phyloP scores from a whole-genome alignment of 306 rosid genomes.

The Echinosophora koreensis region DNA sequence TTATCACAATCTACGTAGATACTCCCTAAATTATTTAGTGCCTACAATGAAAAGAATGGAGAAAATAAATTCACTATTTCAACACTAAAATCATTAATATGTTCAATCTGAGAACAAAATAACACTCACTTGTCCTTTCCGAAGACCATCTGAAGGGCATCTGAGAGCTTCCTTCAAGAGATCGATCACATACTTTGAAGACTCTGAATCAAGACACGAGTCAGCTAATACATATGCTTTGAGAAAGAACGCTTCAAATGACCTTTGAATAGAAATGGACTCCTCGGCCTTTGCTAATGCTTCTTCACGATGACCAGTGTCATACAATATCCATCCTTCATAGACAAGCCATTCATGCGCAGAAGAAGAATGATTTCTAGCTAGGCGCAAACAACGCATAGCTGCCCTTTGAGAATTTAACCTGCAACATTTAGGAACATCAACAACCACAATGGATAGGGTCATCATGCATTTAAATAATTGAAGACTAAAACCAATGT shows the following conservation, averaged over 20 bases:
- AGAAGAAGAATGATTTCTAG: slow-evolving; percentile 76
- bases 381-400: slow-evolving; percentile 80
- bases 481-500: slow-evolving; percentile 7
- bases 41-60: slow-evolving; percentile 61
- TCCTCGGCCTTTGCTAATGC: slow-evolving; percentile 88
- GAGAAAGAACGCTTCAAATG: slow-evolving; percentile 94
- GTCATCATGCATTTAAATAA: slow-evolving; percentile 3
- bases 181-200: slow-evolving; percentile 71
- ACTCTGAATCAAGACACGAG: slow-evolving; percentile 73
- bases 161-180: slow-evolving; percentile 89
- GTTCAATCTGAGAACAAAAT: slow-evolving; percentile 15
- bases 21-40: slow-evolving; percentile 87
- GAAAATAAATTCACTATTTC: slow-evolving; percentile 37
- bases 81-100: slow-evolving; percentile 31
- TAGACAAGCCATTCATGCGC: slow-evolving; percentile 86
- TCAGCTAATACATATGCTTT: slow-evolving; percentile 89
- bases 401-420: slow-evolving; percentile 91
- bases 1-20: slow-evolving; percentile 85
- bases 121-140: slow-evolving; percentile 87
- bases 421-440: slow-evolving; percentile 55
- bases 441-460: slow-evolving; percentile 7
- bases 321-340: slow-evolving; percentile 96
- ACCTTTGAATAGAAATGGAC: slow-evolving; percentile 83
- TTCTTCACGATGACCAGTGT: slow-evolving; percentile 92
- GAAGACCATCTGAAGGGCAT: slow-evolving; percentile 96